Base-by-base conservation (phyloP, 2,329 filamentous ascomycete genomes). In the Aureobasidium uvarum region DNA sequence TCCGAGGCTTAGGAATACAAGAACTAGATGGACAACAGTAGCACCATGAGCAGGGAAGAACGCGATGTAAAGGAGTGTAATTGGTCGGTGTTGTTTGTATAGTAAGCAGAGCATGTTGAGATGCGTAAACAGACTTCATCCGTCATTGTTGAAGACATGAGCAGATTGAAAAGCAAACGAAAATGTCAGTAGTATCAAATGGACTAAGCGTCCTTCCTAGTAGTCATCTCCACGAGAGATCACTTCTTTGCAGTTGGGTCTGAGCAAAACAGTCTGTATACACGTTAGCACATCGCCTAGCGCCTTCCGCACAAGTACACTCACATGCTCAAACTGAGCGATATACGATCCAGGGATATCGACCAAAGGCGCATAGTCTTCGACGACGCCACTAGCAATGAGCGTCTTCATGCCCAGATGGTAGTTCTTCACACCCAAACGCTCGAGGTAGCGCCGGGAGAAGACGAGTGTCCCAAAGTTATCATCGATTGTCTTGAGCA, bases 341-440 rank as follows among this genome's bases (percentile, higher is more conserved):
- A 92, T 96, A 77, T 96, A 96, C 31, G 91, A 96, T 66, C 94
- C 94, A 84, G 96, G 96, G 79, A 93, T 88, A 79, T 97, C 93
- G 71, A 90, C 88, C 71, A 97, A 81, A 36, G 93, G 93, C 45
- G 92, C 92, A 75, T 97, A 97, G 50, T 90, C 87, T 78, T 97
- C 91, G 50, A 97, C 91, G 71, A 97, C 90, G 66, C 92, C 92
- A 66, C 83, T 86, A 48, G 86, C 83, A 54, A 97, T 92, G 48
- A 97, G 83, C 74, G 88, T 94, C 79, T 96, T 96, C 76, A 97
- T 90, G 52, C 93, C 93, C 8, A 96, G 83, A 43, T 96, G 84
- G 75, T 98, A 97, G 78, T 96, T 96, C 68, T 97, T 92, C 76
- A 96, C 91, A 31, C 94, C 93, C n/a, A 97, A 79, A 64, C 93